Base-by-base conservation (phyloP, 1,139 yeast genomes). In the Blastobotrys raffinosifermentans region DNA sequence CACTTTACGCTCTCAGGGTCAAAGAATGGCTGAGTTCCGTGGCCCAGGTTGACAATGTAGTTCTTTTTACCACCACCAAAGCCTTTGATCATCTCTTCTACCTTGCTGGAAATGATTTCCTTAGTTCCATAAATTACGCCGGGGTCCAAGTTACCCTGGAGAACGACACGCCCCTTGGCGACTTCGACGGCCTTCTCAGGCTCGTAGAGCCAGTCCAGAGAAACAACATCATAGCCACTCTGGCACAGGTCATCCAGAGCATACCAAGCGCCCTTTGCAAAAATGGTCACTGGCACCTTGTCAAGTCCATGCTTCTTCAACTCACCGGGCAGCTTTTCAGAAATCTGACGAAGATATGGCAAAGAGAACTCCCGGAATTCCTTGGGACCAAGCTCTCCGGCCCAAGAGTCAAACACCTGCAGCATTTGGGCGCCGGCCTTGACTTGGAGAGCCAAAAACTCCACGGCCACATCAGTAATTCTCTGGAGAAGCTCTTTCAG, bases 241-340 rank as follows among this genome's bases (percentile, higher is more conserved):
- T 76, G 77, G 56, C 95, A 83, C 46, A 91, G 69, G 40, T 80
- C 82, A 53, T 91, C 93, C 41, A 91, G 69, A 4, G 97, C 96
- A 55, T 87, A 91, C 97, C 97, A 91, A 0, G 98, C 94, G 35
- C 96, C 96, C 66, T 89, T 91, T 23, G 97, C 91, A 57, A 91
- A 91, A 4, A 87, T 80, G 0, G 95, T 84, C 57, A 91, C 66
- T 29, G 98, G 98, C 30, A 93, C 78, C 3, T 54, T 58, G 47
- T 85, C 93, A 38, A 83, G 62, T 2, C 91, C 94, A 43, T 85
- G 66, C 61, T 84, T 91, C 42, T 61, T 55, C 53, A 91, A 70
- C 54, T 94, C 76, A 9, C 53, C 46, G 17, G 94, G 94, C 32
- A 91, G 72, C 50, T 73, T 73, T 11, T 68, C 64, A 19, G 86